Base-by-base conservation (phyloP, 164 flowering plant genomes). In the Stephania yunnanensis region DNA sequence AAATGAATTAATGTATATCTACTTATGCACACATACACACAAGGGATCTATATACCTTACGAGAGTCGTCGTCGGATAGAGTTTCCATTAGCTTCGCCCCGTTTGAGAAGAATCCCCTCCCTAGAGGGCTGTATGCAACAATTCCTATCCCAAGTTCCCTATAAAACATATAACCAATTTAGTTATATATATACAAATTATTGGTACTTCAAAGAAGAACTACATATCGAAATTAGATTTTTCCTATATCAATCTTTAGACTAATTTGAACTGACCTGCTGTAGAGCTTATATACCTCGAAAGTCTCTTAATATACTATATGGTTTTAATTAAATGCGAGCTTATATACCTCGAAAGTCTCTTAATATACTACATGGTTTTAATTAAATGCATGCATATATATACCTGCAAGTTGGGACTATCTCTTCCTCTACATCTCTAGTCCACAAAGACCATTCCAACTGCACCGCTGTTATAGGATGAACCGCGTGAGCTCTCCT, bases 401-500 rank as follows among this genome's bases (percentile, higher is more conserved):
- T 29, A 71, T 29, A 84, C 86, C 84, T 80, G 77, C 86, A 84
- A 22, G 80, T 76, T 48, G 86, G 86, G 70, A 84, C 58, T 46
- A 84, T 82, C 4, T 80, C 83, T 64, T 78, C 78, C 66, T 84
- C 86, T 1, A 71, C 75, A 64, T 84, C 86, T 73, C 85, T 78
- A 0, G 82, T 31, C 84, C 84, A 84, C 81, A 86, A 75, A 45
- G 88, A 89, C 90, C 92, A 89, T 70, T 89, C 92, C 71, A 87
- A 63, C 78, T 89, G 90, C 61, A 89, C 86, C 17, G 88, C 92
- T 42, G 89, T 86, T 48, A 89, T 81, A 17, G 90, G 92, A 73
- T 89, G 90, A 69, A 87, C 87, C 42, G 89, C 87, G 75, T 89
- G 90, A 6, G 87, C 92, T 75, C 92, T 83, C 76, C 87, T 84